These are phyloP conservation scores for Aspergillus neotritici DNA, from an alignment of 2,329 filamentous ascomycete species.

Conservation along the genomic window DNA sequence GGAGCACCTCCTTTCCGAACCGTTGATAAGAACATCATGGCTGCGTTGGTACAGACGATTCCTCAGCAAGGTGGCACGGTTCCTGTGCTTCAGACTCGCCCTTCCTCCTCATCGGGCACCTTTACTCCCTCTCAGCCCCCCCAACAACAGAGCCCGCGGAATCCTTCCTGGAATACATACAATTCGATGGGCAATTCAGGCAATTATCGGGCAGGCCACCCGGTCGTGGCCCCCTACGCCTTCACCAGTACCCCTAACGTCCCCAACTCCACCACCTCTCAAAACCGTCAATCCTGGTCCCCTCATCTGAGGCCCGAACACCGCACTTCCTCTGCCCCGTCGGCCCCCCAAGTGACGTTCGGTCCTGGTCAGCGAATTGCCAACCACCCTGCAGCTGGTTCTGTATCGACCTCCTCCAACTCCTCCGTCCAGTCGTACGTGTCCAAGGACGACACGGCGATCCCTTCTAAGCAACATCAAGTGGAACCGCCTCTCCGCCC, in stretches of 20 bases:
- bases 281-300: slow-evolving; percentile 49
- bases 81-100: slow-evolving; percentile 70
- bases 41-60: slow-evolving; percentile 76
- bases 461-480: slow-evolving; percentile 36
- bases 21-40: slow-evolving; percentile 56
- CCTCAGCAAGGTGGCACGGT: slow-evolving; percentile 68
- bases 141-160: slow-evolving; percentile 36
- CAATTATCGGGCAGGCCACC: slow-evolving; percentile 45
- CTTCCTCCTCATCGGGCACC: slow-evolving; percentile 58
- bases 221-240: slow-evolving; percentile 71
- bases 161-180: slow-evolving; percentile 38
- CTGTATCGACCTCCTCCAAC: slow-evolving; percentile 50
- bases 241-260: slow-evolving; percentile 67
- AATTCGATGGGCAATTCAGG: slow-evolving; percentile 34
- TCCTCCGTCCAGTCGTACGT: slow-evolving; percentile 41
- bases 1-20: slow-evolving; percentile 14
- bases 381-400: slow-evolving; percentile 47
- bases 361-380: slow-evolving; percentile 32
- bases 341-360: slow-evolving; percentile 37
- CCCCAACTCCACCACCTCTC: slow-evolving; percentile 46
- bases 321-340: slow-evolving; percentile 51
- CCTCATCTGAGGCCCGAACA: slow-evolving; percentile 54
- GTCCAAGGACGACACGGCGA: slow-evolving; percentile 48
- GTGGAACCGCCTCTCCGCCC: slow-evolving; percentile 36
- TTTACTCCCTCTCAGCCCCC: slow-evolving; percentile 39